A percentile compares a stretch with the other conserved stretches of the same genome.
These are phyloP conservation scores for Carpinus viminea DNA, from an alignment of 306 rosid species.

Conservation along the genomic window DNA sequence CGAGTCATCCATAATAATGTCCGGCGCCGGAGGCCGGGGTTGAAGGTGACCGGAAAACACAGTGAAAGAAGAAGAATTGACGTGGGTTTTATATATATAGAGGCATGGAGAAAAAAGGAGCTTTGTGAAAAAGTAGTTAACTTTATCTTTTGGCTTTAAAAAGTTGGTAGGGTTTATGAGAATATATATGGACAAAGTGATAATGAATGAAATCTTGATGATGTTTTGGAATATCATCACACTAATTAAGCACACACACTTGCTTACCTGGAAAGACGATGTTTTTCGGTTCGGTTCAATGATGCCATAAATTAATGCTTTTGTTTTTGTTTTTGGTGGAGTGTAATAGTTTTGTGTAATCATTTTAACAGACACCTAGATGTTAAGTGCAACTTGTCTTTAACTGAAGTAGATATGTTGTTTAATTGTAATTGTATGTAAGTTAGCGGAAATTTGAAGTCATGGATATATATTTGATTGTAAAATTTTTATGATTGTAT, in stretches of 20 bases:
- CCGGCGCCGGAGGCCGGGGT: neutral
- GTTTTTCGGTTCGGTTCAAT: conserved; percentile 8
- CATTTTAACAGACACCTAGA: no score
- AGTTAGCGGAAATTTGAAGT: no score
- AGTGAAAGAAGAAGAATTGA: neutral
- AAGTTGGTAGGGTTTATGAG: neutral
- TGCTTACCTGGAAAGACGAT: conserved; percentile 41
- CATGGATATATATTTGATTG: no score
- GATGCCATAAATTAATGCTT: neutral
- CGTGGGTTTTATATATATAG: neutral
- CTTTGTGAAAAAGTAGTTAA: conserved; percentile 18
- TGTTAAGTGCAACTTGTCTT: no score
- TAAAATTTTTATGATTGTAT: no score
- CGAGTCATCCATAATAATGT: conserved; percentile 44
- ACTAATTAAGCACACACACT: conserved; percentile 6
- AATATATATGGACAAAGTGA: neutral
- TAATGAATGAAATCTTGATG: conserved; percentile 13
- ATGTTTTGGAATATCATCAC: conserved; percentile 13
- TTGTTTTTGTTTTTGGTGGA: neutral
- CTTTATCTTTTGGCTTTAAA: neutral
- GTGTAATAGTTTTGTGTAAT: neutral
- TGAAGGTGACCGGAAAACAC: neutral
- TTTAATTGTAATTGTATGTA: no score
- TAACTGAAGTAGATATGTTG: no score
- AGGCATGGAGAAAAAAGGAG: neutral